Conservation (phyloP, 768 basidiomycete species). For the Dioszegia crocea region DNA sequence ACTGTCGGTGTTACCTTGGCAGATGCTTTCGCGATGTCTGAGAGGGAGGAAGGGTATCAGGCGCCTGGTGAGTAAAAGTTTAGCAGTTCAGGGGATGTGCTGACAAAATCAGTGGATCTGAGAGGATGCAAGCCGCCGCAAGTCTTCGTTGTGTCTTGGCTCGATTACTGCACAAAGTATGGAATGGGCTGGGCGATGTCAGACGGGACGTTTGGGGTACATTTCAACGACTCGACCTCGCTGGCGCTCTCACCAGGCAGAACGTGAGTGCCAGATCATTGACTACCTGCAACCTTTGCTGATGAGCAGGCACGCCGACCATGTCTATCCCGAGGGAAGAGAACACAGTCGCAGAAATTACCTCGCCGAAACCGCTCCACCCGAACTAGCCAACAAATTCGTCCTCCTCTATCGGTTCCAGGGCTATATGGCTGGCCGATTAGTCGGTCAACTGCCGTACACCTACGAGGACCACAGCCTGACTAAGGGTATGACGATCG, state of each 20-base stretch:
- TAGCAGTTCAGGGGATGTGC: neutral
- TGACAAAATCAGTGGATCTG: neutral
- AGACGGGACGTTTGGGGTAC: slow-evolving; percentile 88
- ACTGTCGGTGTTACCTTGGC: neutral
- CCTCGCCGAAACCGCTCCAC: slow-evolving; percentile 42
- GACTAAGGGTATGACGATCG: slow-evolving; percentile 85
- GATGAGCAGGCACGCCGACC: slow-evolving; percentile 73
- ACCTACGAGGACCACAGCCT: slow-evolving; percentile 66
- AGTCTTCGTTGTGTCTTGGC: slow-evolving; percentile 97
- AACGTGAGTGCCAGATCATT: slow-evolving; percentile 63
- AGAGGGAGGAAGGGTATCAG: neutral
- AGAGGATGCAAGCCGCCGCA: slow-evolving; percentile 52
- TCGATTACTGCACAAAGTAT: slow-evolving; percentile 98
- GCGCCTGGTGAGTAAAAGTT: neutral
- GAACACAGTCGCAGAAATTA: slow-evolving; percentile 32
- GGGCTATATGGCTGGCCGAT: slow-evolving; percentile 83
- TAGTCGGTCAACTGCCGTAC: slow-evolving; percentile 72
- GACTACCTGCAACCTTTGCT: neutral
- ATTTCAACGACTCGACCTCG: slow-evolving; percentile 93
- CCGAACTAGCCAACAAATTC: slow-evolving; percentile 75
- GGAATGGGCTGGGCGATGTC: slow-evolving; percentile 99
- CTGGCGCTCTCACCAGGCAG: slow-evolving; percentile 81
- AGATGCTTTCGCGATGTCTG: neutral
- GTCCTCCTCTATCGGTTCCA: slow-evolving; percentile 92
- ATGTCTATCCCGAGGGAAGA: slow-evolving; percentile 57